Conservation (phyloP, 169 alveolate genomes). For the Eimeria acervulina region DNA sequence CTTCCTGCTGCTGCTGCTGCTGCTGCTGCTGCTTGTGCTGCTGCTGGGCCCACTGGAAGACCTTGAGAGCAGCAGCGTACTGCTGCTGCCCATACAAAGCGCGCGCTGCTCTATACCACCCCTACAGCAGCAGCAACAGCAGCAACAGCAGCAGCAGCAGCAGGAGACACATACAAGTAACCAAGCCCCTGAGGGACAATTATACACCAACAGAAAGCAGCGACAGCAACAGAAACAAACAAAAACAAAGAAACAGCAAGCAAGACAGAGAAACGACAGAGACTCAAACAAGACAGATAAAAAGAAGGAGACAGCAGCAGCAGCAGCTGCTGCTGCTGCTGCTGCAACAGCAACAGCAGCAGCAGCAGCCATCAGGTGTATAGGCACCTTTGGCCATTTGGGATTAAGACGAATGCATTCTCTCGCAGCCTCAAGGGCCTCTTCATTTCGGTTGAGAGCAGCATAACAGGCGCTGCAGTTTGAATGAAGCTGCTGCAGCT, state of each 20-base stretch:
- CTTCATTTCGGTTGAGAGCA: background rate
- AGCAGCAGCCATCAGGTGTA: background rate
- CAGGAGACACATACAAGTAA: background rate
- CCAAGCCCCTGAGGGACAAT: too few species aligned
- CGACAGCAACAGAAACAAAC: background rate
- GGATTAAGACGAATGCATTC: conserved; percentile 43
- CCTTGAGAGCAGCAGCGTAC: conserved; percentile 13
- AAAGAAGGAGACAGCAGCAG: background rate
- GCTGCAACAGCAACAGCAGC: background rate
- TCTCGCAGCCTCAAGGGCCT: conserved; percentile 46
- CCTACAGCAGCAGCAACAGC: conserved; percentile 10
- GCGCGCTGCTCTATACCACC: conserved; percentile 52
- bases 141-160: conserved; percentile 24
- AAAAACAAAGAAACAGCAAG: background rate
- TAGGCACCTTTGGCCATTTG: conserved; percentile 15
- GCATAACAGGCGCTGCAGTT: conserved; percentile 52
- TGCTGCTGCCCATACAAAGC: conserved; percentile 18
- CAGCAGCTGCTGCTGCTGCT: background rate
- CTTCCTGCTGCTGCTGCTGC: background rate
- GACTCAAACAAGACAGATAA: background rate
- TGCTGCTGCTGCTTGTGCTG: conserved; percentile 30
- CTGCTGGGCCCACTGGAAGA: conserved; percentile 35
- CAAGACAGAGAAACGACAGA: background rate
- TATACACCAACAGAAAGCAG: background rate
- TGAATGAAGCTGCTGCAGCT: conserved; percentile 66